Conservation (phyloP, 2,329 filamentous ascomycete species). For the Aspergillus caelatus region DNA sequence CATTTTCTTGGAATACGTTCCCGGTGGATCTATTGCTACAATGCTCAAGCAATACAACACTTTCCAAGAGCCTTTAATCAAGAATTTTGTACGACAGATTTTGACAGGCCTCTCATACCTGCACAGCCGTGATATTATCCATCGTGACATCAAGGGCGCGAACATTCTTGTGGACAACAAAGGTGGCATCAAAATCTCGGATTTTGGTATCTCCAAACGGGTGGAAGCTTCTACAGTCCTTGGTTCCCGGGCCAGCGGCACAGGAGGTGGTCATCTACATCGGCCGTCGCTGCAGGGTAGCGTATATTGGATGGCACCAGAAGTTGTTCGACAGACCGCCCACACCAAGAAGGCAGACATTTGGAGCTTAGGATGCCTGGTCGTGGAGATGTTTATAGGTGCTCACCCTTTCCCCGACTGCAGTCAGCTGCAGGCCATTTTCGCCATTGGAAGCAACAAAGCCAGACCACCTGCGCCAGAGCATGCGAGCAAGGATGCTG, state of each 20-base stretch:
- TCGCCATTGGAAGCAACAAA: conserved; percentile 91
- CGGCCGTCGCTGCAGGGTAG: conserved; percentile 86
- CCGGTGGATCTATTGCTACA: conserved; percentile 93
- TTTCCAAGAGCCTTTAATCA: conserved; percentile 86
- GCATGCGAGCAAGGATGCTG: conserved; percentile 79
- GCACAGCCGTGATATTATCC: conserved; percentile 93
- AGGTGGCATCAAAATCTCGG: conserved; percentile 97
- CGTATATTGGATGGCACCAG: conserved; percentile 99
- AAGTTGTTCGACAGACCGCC: conserved; percentile 96
- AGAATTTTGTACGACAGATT: conserved; percentile 96
- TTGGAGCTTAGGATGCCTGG: conserved; percentile 93
- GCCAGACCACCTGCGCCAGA: conserved; percentile 88
- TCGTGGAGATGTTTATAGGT: conserved; percentile 99
- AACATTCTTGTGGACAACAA: conserved; percentile 99
- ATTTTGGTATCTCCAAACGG: conserved; percentile 98
- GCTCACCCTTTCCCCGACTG: conserved; percentile 95
- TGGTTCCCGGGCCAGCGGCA: conserved; percentile 42
- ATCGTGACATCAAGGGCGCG: conserved; percentile 97
- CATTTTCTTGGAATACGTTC: conserved; percentile 99
- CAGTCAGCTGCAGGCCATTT: conserved; percentile 95
- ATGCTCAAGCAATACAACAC: conserved; percentile 99
- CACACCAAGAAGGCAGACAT: conserved; percentile 99
- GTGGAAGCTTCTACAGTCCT: conserved; percentile 89
- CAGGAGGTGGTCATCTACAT: conserved; percentile 48
- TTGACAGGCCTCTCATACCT: conserved; percentile 89